Conservation (phyloP, 768 basidiomycete genomes). For the Myochromella boudieri region DNA sequence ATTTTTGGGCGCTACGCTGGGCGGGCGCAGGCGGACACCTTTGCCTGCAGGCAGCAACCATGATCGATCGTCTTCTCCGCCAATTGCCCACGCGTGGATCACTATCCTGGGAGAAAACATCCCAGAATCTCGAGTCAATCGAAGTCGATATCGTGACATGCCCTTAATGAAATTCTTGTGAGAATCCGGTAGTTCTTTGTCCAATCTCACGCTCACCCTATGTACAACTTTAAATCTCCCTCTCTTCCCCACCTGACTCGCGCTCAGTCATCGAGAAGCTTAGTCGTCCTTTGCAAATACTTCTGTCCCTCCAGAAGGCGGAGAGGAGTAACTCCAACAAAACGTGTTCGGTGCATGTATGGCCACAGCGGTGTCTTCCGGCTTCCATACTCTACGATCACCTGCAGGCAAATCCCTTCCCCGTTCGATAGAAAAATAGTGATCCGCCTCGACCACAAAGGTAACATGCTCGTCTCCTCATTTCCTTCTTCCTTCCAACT, state of each 20-base stretch:
- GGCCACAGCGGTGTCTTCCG: background rate
- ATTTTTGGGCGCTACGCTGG: background rate
- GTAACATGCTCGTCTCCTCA: background rate
- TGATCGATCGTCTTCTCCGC: too few relatives aligned
- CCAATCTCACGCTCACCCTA: too few relatives aligned
- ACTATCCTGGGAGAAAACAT: background rate
- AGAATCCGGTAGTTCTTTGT: background rate
- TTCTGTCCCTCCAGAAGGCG: background rate
- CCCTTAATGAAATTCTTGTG: background rate
- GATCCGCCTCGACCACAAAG: conserved; percentile 1
- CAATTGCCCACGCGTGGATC: too few relatives aligned
- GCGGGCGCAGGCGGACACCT: background rate
- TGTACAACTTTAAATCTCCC: background rate
- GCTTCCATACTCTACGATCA: background rate
- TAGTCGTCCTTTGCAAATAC: too few relatives aligned
- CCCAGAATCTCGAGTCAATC: background rate
- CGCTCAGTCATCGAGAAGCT: too few relatives aligned
- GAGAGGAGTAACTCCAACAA: background rate
- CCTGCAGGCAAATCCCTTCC: background rate
- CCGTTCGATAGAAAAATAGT: background rate
- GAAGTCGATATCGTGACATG: background rate
- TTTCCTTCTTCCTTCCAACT: background rate
- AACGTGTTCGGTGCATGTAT: conserved; percentile 1
- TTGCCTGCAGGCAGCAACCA: conserved; percentile 15
- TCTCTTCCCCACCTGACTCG: background rate